These are phyloP conservation scores for Cynara cardunculus DNA, from an alignment of 129 eudicot genomes.

Conservation along the genomic window DNA sequence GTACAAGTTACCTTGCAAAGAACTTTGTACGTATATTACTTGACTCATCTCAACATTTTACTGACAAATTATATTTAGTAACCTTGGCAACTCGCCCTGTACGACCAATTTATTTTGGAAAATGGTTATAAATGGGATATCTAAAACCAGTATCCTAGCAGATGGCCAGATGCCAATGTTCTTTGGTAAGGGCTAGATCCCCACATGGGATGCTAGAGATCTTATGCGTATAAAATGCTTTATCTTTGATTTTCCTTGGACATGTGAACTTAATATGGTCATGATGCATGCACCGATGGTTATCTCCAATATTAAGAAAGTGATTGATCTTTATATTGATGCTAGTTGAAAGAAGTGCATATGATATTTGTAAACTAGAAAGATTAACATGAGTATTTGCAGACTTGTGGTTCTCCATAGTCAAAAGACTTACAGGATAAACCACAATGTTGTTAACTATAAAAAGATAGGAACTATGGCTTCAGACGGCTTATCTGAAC, in stretches of 20 bases:
- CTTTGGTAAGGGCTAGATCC: neutral
- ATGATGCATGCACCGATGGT: neutral
- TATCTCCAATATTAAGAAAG: neutral
- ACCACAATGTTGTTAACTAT: neutral
- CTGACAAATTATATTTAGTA: neutral
- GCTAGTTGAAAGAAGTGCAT: neutral
- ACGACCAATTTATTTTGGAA: neutral
- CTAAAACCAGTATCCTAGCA: neutral
- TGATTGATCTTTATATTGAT: neutral
- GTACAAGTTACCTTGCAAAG: slow-evolving; percentile 74
- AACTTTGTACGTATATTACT: slow-evolving; percentile 69
- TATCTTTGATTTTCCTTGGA: neutral
- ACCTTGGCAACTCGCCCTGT: neutral
- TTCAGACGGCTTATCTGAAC: neutral
- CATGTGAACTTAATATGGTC: neutral
- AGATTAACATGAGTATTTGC: neutral
- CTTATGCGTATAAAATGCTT: neutral
- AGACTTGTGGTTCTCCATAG: neutral
- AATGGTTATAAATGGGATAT: neutral
- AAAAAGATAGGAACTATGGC: neutral
- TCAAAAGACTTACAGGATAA: neutral
- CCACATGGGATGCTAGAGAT: neutral
- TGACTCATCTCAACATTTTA: neutral
- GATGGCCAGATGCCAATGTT: neutral
- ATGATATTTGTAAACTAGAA: neutral